Conservation (phyloP, 768 basidiomycete species). For the Hygrophorus pudorinus region DNA sequence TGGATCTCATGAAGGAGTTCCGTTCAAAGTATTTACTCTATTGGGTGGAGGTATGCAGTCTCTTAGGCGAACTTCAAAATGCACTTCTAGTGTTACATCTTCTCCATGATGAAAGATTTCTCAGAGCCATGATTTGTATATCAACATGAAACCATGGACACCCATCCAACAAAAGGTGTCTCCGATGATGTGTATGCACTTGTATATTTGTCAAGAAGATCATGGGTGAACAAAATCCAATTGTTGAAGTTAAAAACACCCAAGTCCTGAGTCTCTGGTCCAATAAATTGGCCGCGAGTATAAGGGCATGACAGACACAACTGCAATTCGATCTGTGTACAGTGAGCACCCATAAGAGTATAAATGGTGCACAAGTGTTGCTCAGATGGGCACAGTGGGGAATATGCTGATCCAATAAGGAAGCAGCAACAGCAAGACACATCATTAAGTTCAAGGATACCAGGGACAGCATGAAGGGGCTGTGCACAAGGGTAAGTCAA, state of each 20-base stretch:
- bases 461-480: neutral
- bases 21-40: too few species aligned
- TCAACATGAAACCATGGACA: slow-evolving; percentile 7
- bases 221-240: slow-evolving; percentile 10
- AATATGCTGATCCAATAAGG: neutral
- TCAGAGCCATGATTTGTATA: slow-evolving; percentile 9
- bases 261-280: slow-evolving; percentile 14
- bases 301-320: slow-evolving; percentile 10
- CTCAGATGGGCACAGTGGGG: neutral
- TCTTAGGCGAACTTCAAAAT: too few species aligned
- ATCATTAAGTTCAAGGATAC: neutral
- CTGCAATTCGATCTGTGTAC: slow-evolving; percentile 11
- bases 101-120: slow-evolving; percentile 8
- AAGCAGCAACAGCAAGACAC: slow-evolving; percentile 2
- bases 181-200: slow-evolving; percentile 17
- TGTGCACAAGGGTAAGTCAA: neutral
- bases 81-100: too few species aligned
- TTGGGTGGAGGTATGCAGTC: too few species aligned
- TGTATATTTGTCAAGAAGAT: slow-evolving; percentile 20
- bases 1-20: too few species aligned
- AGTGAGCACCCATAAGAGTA: slow-evolving; percentile 1
- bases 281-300: slow-evolving; percentile 10
- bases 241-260: slow-evolving; percentile 22
- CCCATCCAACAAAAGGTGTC: slow-evolving; percentile 16
- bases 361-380: slow-evolving; percentile 7